phyloP scores from a whole-genome alignment of 164 flowering plant genomes.

The Chloranthus sessilifolius region DNA sequence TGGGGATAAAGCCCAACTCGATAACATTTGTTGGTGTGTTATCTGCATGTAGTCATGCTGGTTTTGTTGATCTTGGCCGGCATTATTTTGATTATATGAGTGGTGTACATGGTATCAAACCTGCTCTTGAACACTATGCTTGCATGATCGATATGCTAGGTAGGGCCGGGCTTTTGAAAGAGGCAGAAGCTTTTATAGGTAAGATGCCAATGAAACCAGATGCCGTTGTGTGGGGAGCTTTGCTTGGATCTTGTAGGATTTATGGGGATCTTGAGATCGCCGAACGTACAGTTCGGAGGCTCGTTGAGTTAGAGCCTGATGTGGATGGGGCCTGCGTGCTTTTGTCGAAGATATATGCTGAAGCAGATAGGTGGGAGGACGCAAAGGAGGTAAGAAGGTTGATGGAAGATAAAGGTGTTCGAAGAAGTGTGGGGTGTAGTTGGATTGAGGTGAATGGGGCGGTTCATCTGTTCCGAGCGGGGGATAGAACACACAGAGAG shows the following conservation, averaged over 20 bases:
- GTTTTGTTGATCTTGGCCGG: slow-evolving; percentile 1
- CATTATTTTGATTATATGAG: neutral
- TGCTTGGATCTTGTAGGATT: slow-evolving; percentile 7
- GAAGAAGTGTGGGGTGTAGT: slow-evolving; percentile 4
- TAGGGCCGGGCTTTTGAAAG: neutral
- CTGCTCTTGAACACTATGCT: slow-evolving; percentile 2
- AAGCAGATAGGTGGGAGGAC: slow-evolving; percentile 3
- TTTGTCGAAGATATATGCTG: slow-evolving; percentile 3
- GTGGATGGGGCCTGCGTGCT: neutral
- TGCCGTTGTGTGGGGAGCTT: slow-evolving; percentile 3
- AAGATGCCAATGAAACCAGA: slow-evolving; percentile 4
- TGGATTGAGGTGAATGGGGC: slow-evolving; percentile 12
- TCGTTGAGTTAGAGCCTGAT: slow-evolving; percentile 6
- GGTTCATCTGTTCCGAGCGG: slow-evolving; percentile 5
- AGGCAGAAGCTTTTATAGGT: slow-evolving; percentile 1
- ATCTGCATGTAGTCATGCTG: slow-evolving; percentile 7
- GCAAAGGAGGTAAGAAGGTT: slow-evolving; percentile 1
- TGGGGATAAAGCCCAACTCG: slow-evolving; percentile 3
- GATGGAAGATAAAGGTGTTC: slow-evolving; percentile 4
- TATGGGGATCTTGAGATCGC: slow-evolving; percentile 1
- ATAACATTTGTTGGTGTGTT: slow-evolving; percentile 7
- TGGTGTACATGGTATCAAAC: slow-evolving; percentile 6
- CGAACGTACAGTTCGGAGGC: neutral
- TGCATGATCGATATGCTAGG: slow-evolving; percentile 10
- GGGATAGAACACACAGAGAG: slow-evolving; percentile 2